Base-by-base conservation (phyloP, 306 rosid species). In the Cicer judaicum region DNA sequence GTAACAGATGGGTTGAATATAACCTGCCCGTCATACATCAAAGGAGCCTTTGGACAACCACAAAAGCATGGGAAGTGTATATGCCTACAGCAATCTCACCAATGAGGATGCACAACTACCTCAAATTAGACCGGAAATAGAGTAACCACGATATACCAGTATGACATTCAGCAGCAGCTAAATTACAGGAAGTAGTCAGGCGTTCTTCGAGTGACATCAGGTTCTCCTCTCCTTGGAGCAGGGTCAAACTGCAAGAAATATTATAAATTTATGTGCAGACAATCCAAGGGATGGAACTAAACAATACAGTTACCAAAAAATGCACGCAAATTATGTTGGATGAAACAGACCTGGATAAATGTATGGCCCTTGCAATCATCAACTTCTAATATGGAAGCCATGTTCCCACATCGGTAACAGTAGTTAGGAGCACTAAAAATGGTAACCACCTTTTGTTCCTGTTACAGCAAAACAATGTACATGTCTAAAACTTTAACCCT, bases 381-480 rank as follows among this genome's bases (percentile, higher is more conserved):
- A 14, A 95, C 99, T 85, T 95, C 99, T 84, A 95, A 87, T 77
- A 95, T 93, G 59, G 99, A 95, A 72, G 99, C 99, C 98, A 95
- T 95, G 91, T 95, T 95, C 74, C 99, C 99, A 74, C 99, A 95
- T 65, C 99, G 96, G 78, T 95, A 95, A 79, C 99, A 95, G 76
- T 95, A 95, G 84, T 95, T 95, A 18, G 99, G 99, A 44, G 99
- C 99, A 70, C 99, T 95, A 73, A 95, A 95, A 74, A 95, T 95
- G 61, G 99, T 92, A 57, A 95, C 99, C 84, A 95, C 99, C 89
- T 95, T 95, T 87, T 95, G 98, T 80, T 95, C 99, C 99, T 95
- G 95, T 84, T 78, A 62, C 84, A 77, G 80, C 59, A 82, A 54
- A 86, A 74, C 81, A 77, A 70, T 7, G 36, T 50, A 78, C 47